phyloP scores from a whole-genome alignment of 2,329 filamentous ascomycete species.

The Daldinia sp. region DNA sequence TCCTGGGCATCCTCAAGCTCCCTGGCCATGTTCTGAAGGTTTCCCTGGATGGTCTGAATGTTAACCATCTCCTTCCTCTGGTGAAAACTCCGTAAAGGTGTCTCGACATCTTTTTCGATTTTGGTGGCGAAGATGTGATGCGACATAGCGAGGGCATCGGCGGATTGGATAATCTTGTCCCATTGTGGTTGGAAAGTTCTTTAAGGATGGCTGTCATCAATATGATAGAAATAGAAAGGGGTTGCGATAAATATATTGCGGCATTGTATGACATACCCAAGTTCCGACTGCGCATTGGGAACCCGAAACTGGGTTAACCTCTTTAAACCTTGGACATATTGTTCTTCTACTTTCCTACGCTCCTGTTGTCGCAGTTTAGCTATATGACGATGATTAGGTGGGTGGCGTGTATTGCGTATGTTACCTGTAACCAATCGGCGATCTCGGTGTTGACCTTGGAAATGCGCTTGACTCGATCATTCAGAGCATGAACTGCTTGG shows the following conservation, averaged over 20 bases:
- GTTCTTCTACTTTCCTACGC: constrained; percentile 89
- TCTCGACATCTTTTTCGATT: constrained; percentile 90
- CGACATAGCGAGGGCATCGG: constrained; percentile 83
- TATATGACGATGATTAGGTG: constrained; percentile 14
- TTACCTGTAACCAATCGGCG: constrained; percentile 96
- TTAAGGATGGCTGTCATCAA: constrained; percentile 55
- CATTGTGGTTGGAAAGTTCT: constrained; percentile 93
- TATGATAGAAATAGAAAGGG: constrained; percentile 11
- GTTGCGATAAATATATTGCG: constrained; percentile 7
- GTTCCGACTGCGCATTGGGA: constrained; percentile 80
- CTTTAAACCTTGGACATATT: constrained; percentile 84
- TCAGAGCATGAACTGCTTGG: constrained; percentile 84
- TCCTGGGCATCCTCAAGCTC: constrained; percentile 88
- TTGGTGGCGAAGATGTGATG: constrained; percentile 84
- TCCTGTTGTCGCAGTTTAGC: constrained; percentile 69
- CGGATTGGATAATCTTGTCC: constrained; percentile 85
- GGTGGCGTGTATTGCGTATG: constrained; percentile 41
- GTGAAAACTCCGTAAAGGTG: constrained; percentile 81
- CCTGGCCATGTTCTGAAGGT: constrained; percentile 82
- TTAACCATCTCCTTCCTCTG: constrained; percentile 81
- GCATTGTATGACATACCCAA: constrained; percentile 75
- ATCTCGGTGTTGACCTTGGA: constrained; percentile 88
- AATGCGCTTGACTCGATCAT: constrained; percentile 89
- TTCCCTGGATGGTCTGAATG: constrained; percentile 84
- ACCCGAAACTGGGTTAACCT: constrained; percentile 82